phyloP scores from a whole-genome alignment of 805 yeast genomes.

The Cyberlindnera sargentensis region DNA sequence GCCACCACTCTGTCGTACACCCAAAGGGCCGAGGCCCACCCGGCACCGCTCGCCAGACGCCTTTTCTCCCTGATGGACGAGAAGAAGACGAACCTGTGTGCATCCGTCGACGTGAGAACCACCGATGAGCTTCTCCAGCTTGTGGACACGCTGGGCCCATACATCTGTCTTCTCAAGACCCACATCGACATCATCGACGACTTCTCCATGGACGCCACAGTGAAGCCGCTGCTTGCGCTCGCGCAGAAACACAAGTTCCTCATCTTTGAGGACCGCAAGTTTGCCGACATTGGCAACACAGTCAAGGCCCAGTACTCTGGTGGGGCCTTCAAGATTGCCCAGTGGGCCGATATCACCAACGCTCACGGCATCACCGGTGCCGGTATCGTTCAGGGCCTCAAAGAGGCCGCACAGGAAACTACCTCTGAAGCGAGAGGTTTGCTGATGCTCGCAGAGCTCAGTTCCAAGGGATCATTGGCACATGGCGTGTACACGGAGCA shows the following conservation, averaged over 20 bases:
- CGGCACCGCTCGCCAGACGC: slow-evolving; percentile 73
- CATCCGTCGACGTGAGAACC: slow-evolving; percentile 83
- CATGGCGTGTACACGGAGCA: slow-evolving; percentile 82
- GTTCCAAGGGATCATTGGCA: slow-evolving; percentile 91
- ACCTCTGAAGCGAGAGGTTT: slow-evolving; percentile 80
- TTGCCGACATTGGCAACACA: slow-evolving; percentile 97
- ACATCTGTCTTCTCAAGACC: slow-evolving; percentile 85
- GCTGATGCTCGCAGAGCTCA: slow-evolving; percentile 90
- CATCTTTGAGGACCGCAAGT: slow-evolving; percentile 95
- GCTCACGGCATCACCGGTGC: slow-evolving; percentile 97
- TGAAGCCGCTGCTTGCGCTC: slow-evolving; percentile 63
- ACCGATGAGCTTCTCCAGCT: slow-evolving; percentile 68
- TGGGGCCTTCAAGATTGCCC: slow-evolving; percentile 82
- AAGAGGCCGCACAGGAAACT: slow-evolving; percentile 64
- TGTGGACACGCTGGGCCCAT: slow-evolving; percentile 82
- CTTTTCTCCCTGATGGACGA: slow-evolving; percentile 66
- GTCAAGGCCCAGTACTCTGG: slow-evolving; percentile 90
- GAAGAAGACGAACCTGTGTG: slow-evolving; percentile 86
- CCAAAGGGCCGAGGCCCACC: slow-evolving; percentile 62
- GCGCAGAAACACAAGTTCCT: slow-evolving; percentile 80
- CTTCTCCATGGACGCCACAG: slow-evolving; percentile 73
- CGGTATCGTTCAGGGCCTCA: slow-evolving; percentile 85
- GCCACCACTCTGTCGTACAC: slow-evolving; percentile 40
- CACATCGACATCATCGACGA: slow-evolving; percentile 92
- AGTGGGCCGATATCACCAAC: slow-evolving; percentile 96